A percentile compares a stretch with the other conserved stretches of the same genome.
Conservation (phyloP, 2,329 filamentous ascomycete species). For the Aureobasidium sp. region DNA sequence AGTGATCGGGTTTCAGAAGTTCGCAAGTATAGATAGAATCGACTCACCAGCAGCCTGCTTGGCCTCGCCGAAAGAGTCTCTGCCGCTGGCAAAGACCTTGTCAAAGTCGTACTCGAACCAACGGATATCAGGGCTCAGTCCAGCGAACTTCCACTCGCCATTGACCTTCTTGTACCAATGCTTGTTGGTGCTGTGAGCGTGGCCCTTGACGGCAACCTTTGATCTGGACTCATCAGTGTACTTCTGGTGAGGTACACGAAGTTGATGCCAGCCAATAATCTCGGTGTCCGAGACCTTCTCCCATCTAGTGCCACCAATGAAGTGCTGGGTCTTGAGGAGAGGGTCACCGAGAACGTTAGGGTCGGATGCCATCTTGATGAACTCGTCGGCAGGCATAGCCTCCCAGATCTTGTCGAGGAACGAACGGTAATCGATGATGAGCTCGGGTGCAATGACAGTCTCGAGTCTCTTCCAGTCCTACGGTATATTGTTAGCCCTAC, state of each 20-base stretch:
- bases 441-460: constrained; percentile 56
- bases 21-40: neutral
- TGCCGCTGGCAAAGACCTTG: constrained; percentile 45
- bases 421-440: constrained; percentile 61
- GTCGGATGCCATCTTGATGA: constrained; percentile 47
- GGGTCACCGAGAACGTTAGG: constrained; percentile 48
- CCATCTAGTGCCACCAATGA: constrained; percentile 49
- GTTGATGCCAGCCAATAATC: constrained; percentile 50
- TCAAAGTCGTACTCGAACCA: constrained; percentile 53
- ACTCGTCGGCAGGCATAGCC: constrained; percentile 49
- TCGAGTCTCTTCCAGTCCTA: constrained; percentile 53
- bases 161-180: constrained; percentile 53
- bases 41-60: constrained; percentile 33
- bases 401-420: constrained; percentile 52
- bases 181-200: constrained; percentile 48
- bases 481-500: neutral
- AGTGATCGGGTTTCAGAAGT: neutral
- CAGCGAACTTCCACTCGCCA: constrained; percentile 53
- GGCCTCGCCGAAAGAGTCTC: constrained; percentile 39
- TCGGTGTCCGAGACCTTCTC: constrained; percentile 43
- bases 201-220: constrained; percentile 48
- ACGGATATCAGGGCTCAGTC: constrained; percentile 46
- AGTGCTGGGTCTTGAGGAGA: constrained; percentile 51
- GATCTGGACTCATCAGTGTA: constrained; percentile 44
- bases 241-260: constrained; percentile 52